Conservation (phyloP, 345 rosid genomes). For the Turnera subulata region DNA sequence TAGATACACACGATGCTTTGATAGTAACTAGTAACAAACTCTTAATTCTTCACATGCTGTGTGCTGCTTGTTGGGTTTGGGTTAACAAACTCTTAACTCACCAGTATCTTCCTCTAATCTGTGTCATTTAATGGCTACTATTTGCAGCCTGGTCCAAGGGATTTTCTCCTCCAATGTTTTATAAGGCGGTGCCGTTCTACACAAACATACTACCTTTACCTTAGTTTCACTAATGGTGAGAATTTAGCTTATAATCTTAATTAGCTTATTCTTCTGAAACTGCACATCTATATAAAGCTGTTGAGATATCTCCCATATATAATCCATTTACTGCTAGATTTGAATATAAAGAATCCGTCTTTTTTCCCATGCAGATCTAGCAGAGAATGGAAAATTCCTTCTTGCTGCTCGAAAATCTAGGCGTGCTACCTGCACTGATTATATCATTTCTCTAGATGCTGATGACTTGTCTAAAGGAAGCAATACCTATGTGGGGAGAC, state of each 20-base stretch:
- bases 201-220: constrained; percentile 26
- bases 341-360: background rate
- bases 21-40: background rate
- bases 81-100: no score
- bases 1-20: background rate
- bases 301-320: no score
- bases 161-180: constrained; percentile 26
- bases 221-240: constrained; percentile 29
- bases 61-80: no score
- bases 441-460: constrained; percentile 24
- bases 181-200: constrained; percentile 30
- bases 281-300: no score
- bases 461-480: constrained; percentile 28
- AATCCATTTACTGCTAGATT: no score
- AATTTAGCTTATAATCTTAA: background rate
- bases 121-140: constrained; percentile 2
- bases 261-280: background rate
- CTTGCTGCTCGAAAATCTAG: constrained; percentile 33
- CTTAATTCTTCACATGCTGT: background rate
- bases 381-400: constrained; percentile 30
- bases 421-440: constrained; percentile 33
- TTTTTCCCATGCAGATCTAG: constrained; percentile 15
- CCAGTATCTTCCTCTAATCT: constrained; percentile 1
- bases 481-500: constrained; percentile 26
- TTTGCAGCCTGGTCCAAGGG: constrained; percentile 34